These are phyloP conservation scores for Mycena citricolor DNA, from an alignment of 1,284 basidiomycete species.

Conservation along the genomic window DNA sequence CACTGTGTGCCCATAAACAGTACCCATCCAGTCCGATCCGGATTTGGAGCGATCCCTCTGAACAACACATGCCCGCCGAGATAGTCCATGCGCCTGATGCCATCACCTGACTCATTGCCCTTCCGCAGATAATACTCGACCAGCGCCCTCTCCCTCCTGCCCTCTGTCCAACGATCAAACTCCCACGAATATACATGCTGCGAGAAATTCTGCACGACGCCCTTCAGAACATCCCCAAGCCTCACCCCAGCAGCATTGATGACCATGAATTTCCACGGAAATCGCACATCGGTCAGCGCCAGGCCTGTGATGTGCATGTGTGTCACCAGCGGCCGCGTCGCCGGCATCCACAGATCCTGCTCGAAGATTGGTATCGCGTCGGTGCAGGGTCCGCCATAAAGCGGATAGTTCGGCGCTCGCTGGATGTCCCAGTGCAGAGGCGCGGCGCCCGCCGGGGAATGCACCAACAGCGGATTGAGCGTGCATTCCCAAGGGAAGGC, in stretches of 20 bases:
- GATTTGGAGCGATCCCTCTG: constrained; percentile 52
- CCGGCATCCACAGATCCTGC: constrained; percentile 51
- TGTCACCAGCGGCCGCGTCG: constrained; percentile 56
- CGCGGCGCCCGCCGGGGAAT: constrained; percentile 42
- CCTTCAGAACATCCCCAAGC: constrained; percentile 49
- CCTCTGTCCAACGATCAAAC: constrained; percentile 36
- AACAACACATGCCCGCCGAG: constrained; percentile 50
- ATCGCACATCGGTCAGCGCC: constrained; percentile 46
- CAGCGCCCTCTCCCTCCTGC: constrained; percentile 34
- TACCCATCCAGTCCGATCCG: constrained; percentile 51
- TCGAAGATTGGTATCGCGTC: constrained; percentile 32
- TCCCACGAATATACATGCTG: constrained; percentile 42
- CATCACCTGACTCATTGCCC: constrained; percentile 30
- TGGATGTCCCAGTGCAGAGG: constrained; percentile 51
- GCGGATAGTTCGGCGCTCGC: constrained; percentile 23
- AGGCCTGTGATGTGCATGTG: constrained; percentile 53
- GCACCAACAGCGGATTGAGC: constrained; percentile 55
- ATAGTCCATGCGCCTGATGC: constrained; percentile 50
- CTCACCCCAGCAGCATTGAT: constrained; percentile 46
- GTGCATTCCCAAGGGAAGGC: constrained; percentile 47
- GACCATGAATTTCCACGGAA: constrained; percentile 56
- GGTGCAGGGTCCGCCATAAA: constrained; percentile 32
- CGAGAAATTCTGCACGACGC: constrained; percentile 47
- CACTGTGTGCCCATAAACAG: constrained; percentile 41
- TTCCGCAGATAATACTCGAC: constrained; percentile 36